These are phyloP conservation scores for Clonostachys rhizophaga DNA, from an alignment of 2,329 filamentous ascomycete species.

Conservation along the genomic window DNA sequence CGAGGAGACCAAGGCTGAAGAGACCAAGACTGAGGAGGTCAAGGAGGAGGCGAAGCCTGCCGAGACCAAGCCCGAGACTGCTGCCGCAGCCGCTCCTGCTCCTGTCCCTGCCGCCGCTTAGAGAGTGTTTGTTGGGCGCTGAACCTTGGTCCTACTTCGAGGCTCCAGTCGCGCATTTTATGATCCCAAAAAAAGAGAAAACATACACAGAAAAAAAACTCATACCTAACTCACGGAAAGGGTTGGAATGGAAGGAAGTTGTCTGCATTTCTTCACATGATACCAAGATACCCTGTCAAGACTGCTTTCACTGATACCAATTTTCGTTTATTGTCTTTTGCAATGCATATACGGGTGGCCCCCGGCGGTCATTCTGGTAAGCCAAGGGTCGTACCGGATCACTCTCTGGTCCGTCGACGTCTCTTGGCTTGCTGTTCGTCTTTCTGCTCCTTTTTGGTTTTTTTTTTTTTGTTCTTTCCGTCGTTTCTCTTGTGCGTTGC, in stretches of 20 bases:
- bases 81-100: slow-evolving; percentile 32
- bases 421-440: not conserved
- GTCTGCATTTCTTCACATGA: slow-evolving; percentile 48
- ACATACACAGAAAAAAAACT: slow-evolving; percentile 15
- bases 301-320: slow-evolving; percentile 19
- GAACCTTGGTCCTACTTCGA: slow-evolving; percentile 11
- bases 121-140: slow-evolving; percentile 17
- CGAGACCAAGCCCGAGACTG: slow-evolving; percentile 34
- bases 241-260: slow-evolving; percentile 41
- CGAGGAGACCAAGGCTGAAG: slow-evolving; percentile 6
- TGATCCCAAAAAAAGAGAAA: slow-evolving; percentile 2
- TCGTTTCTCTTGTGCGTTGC: slow-evolving; percentile 12
- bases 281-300: slow-evolving; percentile 51
- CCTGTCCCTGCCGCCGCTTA: slow-evolving; percentile 49
- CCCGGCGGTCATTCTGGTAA: not conserved
- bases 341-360: not conserved
- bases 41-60: slow-evolving; percentile 16
- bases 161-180: slow-evolving; percentile 12
- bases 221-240: slow-evolving; percentile 22
- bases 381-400: not conserved
- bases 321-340: slow-evolving; percentile 13
- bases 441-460: not conserved
- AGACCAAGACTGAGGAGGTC: slow-evolving; percentile 19
- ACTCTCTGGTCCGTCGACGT: not conserved
- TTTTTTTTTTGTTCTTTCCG: slow-evolving; percentile 4